Evolutionary conservation across 352 stramenopile species (phyloP), one percentile per base, ranked within the genome.

Genomic region (Phytophthora pini): DNA sequence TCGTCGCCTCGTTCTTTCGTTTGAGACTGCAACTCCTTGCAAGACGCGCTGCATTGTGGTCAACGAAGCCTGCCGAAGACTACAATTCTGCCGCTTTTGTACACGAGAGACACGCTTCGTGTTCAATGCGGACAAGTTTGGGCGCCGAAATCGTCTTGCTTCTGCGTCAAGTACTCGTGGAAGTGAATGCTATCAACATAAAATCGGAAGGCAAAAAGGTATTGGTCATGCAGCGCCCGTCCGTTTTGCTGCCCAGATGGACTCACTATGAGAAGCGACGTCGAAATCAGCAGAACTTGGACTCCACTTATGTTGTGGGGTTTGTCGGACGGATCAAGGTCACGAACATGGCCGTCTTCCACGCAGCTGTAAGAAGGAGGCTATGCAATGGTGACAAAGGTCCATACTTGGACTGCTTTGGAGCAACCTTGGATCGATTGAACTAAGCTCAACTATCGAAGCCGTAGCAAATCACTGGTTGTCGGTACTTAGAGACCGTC

Each of bases 71-170:
- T 17, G 36, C 44, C 50, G 13, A 48, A 51, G 46, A 51, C 39
- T 45, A 45, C 20, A 45, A 26, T 12, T 24, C 15, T 40, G 34
- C 4, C 34, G 12, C 34, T 0, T 31, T 31, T 3, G 36, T 41
- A 17, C 12, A 41, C n/a, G 12, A 34, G 32, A 43, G 11, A n/a
- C 32, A 52, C 31, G 12, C 32, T 38, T 53, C 41, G 53, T 41
- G 0, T 3, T 46, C 27, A 22, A 34, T 34, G 29, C 6, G 29
- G 5, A 34, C 29, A 34, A 36, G 13, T 27, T 55, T 55, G 15
- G 9, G 48, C 17, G 17, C 31, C 39, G 56, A 56, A 63, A 34
- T 62, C 56, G 12, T 32, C 34, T 20, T 22, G n/a, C 44, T 63
- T 63, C 32, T 54, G 43, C 34, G 17, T 56, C 24, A 50, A 50